Evolutionary conservation across 805 yeast species (phyloP).

Genomic region (Cyberlindnera subsufficiens): DNA sequence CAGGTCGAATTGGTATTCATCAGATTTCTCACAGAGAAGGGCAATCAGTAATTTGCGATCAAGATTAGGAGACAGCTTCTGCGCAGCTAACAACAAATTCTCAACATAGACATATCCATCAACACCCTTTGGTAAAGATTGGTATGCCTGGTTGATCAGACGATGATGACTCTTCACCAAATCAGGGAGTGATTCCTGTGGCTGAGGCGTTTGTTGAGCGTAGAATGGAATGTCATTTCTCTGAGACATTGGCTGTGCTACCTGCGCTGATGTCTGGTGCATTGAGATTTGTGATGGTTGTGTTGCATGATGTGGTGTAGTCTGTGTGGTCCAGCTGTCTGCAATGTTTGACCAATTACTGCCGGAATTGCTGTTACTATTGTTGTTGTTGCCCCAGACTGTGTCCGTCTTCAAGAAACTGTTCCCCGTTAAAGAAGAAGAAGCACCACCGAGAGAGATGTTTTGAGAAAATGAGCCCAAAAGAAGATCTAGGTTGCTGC

Average conservation of each 20-base stretch:
- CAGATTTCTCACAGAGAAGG: slow-evolving; percentile 1
- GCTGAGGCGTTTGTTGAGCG: neutral
- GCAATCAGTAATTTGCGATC: neutral
- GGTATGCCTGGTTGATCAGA: neutral
- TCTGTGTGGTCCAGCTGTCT: neutral
- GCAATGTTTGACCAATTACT: neutral
- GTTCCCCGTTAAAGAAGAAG: neutral
- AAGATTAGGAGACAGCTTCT: neutral
- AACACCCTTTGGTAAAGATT: neutral
- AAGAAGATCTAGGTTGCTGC: neutral
- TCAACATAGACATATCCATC: slow-evolving; percentile 1
- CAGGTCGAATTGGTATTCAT: neutral
- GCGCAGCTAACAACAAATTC: neutral
- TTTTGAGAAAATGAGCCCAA: neutral
- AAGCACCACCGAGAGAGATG: neutral
- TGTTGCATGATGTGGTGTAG: neutral
- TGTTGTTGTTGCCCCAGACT: slow-evolving; percentile 3
- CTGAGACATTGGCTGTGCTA: neutral
- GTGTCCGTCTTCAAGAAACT: slow-evolving; percentile 1
- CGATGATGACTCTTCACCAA: neutral
- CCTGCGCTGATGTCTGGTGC: neutral
- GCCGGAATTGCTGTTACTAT: neutral
- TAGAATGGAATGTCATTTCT: neutral
- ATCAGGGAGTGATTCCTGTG: neutral
- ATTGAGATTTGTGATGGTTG: neutral